A percentile compares a stretch with the other conserved stretches of the same genome.
phyloP scores from a whole-genome alignment of 306 rosid species.

The Gastrolobium bilobum region DNA sequence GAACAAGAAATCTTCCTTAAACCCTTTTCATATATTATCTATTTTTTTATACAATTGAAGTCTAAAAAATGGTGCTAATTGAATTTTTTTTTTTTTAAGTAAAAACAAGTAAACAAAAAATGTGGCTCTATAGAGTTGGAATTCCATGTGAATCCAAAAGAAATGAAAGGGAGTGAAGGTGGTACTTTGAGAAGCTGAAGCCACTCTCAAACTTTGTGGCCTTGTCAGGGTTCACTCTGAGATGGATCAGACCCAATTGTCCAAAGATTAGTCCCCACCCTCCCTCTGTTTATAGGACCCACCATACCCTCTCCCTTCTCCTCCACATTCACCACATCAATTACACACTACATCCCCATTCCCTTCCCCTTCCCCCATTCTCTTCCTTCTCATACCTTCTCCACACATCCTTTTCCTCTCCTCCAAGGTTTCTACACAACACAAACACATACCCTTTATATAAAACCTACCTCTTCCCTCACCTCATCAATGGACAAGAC shows the following conservation, averaged over 20 bases:
- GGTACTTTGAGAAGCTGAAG: constrained; percentile 80
- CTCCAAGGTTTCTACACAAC: neutral
- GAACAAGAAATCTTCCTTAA: too few relatives aligned
- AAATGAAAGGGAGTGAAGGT: constrained; percentile 52
- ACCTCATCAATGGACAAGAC: constrained; percentile 69
- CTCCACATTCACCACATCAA: neutral
- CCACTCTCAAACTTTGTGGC: constrained; percentile 68
- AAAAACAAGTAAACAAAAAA: neutral
- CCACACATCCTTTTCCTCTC: constrained; percentile 3
- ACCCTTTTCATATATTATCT: too few relatives aligned
- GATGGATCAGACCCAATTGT: constrained; percentile 83
- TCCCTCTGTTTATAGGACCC: constrained; percentile 70
- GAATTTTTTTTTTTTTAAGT: too few relatives aligned
- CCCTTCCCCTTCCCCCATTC: neutral
- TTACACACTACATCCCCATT: neutral
- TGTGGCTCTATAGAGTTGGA: neutral
- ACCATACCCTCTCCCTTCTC: constrained; percentile 42
- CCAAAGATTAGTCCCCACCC: constrained; percentile 58
- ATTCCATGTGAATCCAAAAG: constrained; percentile 43
- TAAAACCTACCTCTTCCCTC: too few relatives aligned
- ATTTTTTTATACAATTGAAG: too few relatives aligned
- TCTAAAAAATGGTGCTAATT: too few relatives aligned
- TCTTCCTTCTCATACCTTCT: neutral
- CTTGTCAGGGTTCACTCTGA: constrained; percentile 84
- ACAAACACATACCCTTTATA: neutral